These are phyloP conservation scores for Capsella bursapastoris DNA, from an alignment of 345 rosid genomes.

Conservation along the genomic window DNA sequence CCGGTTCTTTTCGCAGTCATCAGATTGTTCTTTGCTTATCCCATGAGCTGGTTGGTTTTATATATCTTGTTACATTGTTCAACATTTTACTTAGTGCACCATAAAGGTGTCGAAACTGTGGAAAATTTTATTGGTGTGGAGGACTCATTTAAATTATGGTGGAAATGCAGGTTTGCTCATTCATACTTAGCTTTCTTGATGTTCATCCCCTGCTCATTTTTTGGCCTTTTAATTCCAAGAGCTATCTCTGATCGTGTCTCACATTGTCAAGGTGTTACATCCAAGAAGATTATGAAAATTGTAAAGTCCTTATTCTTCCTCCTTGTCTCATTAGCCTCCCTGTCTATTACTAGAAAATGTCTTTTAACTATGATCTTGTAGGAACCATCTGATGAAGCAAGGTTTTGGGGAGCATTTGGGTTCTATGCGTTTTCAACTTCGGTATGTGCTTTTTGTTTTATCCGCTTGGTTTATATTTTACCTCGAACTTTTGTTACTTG, in stretches of 20 bases:
- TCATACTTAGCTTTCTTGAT: conserved; percentile 83
- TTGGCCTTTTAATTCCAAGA: conserved; percentile 83
- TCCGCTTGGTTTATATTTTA: conserved; percentile 1
- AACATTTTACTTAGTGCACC: conserved; percentile 1
- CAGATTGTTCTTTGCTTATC: conserved; percentile 69
- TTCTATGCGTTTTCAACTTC: conserved; percentile 68
- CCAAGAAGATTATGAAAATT: conserved; percentile 64
- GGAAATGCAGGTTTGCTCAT: conserved; percentile 86
- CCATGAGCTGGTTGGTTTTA: conserved; percentile 83
- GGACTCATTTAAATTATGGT: conserved; percentile 21
- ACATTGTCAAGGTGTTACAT: conserved; percentile 62
- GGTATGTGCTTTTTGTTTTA: conserved; percentile 53
- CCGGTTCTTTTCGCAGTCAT: conserved; percentile 73
- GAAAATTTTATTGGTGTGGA: conserved; percentile 6
- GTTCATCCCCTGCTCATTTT: conserved; percentile 82
- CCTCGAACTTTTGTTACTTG: conserved; percentile 38
- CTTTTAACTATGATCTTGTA: conserved; percentile 47
- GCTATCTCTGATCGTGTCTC: conserved; percentile 56
- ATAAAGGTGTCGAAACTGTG: conserved; percentile 15
- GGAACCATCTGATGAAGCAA: conserved; percentile 75
- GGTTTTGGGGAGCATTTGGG: conserved; percentile 99
- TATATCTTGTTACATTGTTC: conserved; percentile 8
- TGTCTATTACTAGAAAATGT: conserved; percentile 30
- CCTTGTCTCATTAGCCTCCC: conserved; percentile 7
- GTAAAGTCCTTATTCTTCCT: conserved; percentile 49